Evolutionary conservation across 1,284 basidiomycete genomes (phyloP).

Genomic region (Agroathelia rolfsii): DNA sequence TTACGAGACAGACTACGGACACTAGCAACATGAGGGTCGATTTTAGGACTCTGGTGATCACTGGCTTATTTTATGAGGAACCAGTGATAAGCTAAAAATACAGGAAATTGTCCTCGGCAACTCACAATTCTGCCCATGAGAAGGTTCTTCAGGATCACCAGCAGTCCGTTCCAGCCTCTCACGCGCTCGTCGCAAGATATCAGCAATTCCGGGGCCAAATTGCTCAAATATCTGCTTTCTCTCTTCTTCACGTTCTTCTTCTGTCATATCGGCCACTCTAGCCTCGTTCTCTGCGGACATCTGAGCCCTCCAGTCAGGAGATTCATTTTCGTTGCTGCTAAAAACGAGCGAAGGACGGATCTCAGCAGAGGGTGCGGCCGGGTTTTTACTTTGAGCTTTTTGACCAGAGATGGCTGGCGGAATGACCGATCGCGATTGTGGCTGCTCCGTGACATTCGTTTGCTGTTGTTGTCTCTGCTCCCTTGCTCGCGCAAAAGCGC

Average conservation of each 20-base stretch:
- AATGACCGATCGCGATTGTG: slow-evolving; percentile 39
- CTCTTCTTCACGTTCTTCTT: slow-evolving; percentile 48
- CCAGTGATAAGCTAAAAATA: no score
- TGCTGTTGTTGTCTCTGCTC: slow-evolving; percentile 23
- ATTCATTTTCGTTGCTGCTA: slow-evolving; percentile 1
- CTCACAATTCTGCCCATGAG: slow-evolving; percentile 1
- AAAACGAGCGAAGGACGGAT: slow-evolving; percentile 18
- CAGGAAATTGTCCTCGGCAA: slow-evolving; percentile 10
- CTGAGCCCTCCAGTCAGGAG: slow-evolving; percentile 22
- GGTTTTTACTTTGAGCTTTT: slow-evolving; percentile 37
- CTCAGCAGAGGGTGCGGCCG: slow-evolving; percentile 10
- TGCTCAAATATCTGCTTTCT: slow-evolving; percentile 52
- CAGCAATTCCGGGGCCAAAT: slow-evolving; percentile 55
- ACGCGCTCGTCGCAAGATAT: slow-evolving; percentile 45
- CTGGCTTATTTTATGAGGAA: no score
- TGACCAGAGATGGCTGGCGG: slow-evolving; percentile 49
- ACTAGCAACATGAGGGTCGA: no score
- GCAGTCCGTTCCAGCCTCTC: slow-evolving; percentile 30
- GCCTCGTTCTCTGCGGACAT: slow-evolving; percentile 45
- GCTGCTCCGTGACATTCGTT: slow-evolving; percentile 10
- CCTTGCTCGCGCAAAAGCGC: slow-evolving; percentile 45
- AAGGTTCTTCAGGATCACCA: not conserved
- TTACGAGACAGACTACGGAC: no score
- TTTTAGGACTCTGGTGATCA: no score
- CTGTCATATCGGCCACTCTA: slow-evolving; percentile 45